Evolutionary conservation across 345 rosid species (phyloP), one percentile per base, ranked within the genome.

Genomic region (Corymbia maculata): DNA sequence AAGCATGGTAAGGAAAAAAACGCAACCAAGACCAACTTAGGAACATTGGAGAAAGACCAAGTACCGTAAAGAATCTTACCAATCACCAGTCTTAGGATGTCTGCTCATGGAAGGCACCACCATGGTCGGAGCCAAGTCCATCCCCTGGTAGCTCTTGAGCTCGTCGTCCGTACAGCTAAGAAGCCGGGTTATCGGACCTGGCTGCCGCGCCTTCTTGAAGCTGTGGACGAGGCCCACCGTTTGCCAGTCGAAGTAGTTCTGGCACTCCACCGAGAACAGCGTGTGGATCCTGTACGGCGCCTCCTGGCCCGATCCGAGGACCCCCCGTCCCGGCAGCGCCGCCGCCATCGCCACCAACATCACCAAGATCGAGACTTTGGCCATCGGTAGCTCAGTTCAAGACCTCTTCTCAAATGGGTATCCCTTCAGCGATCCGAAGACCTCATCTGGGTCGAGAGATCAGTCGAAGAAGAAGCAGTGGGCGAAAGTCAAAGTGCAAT

Each of bases 161-260:
- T 98, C 94, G 86, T 96, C 95, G 6, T 96, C 95, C 68, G 99
- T 97, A 92, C 99, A 98, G 92, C 99, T 97, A 86, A 98, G 92
- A 15, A 97, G 91, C 86, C 99, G 96, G 91, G 98, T 97, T 14
- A 98, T 90, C 26, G 98, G 97, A n/a, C 99, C 99, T 52, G 99
- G 98, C 89, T 98, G 99, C 13, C 90, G 75, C 59, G 99, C 93
- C 93, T 97, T 98, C 88, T 91, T 93, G 96, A 95, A 98, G 94
- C 99, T 95, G 92, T 94, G 95, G 95, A 98, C 91, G 51, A 98
- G 91, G 85, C 99, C 99, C 87, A 97, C 99, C 61, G 98, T 97
- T 91, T 98, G 97, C 99, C 99, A 98, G 92, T 98, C 99, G 87
- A 98, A 98, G 93, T 97, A 98, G 87, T 95, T 89, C 91, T 95